Base-by-base conservation (phyloP, 371 early-diverging fungal genomes). In the Umbelopsis sp. region DNA sequence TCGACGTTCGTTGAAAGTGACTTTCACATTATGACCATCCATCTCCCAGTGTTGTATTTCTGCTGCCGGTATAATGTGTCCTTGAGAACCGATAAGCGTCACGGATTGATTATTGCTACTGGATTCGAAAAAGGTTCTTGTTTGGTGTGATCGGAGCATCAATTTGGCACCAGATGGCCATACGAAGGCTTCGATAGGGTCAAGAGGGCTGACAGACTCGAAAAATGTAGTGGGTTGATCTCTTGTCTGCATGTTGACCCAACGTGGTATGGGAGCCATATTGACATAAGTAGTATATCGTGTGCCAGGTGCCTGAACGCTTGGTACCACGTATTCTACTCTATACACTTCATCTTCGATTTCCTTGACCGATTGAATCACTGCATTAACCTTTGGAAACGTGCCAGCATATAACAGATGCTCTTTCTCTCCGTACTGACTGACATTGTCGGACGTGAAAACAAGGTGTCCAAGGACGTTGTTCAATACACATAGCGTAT, bases 401-500 rank as follows among this genome's bases (percentile, higher is more conserved):
- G 69, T 69, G 22, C 70, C 69, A 22, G 73, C 69, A 46, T 77
- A 77, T 4, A 77, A 38, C 32, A 48, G 64, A 65, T 77, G 77
- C 22, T 74, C 74, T 29, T 69, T 18, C 16, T 20, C 68, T 12
- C 44, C 67, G 41, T 77, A 77, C n/a, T 32, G 66, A 16, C 41
- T 66, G 8, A 77, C 69, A 69, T 77, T 74, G 51, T 84, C 84
- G 4, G 84, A 84, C 68, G 76, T 80, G 63, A 84, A 77, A 3
- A 80, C 77, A 6, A 84, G 68, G 38, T 81, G 80, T 7, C 84
- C 84, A 18, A 84, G 50, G 9, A 81, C 35, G 16, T 74, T 71
- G 63, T 84, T 84, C 44, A 84, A 29, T 12, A 71, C 46, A 63
- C 77, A 77, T 51, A 80, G 29, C 0, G 84, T 78, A 48, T 76